Evolutionary conservation across 108 stramenopile species (phyloP).

Genomic region (Discostella stelligeroides): DNA sequence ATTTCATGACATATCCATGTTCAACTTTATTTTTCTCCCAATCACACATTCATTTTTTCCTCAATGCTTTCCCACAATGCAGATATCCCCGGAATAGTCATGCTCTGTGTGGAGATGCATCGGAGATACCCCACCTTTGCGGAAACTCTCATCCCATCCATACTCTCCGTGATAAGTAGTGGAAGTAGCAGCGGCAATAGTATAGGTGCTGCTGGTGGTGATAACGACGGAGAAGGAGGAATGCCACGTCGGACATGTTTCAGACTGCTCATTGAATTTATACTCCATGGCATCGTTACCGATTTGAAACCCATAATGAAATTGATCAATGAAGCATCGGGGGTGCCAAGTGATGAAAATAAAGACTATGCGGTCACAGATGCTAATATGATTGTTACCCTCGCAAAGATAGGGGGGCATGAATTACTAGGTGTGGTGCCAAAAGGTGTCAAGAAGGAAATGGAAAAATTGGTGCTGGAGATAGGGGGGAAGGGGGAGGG

Average conservation of each 20-base stretch:
- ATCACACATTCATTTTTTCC: no score
- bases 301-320: slow-evolving; percentile 74
- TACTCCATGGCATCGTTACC: slow-evolving; percentile 61
- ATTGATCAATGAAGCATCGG: slow-evolving; percentile 67
- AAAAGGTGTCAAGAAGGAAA: slow-evolving; percentile 43
- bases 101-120: slow-evolving; percentile 76
- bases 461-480: slow-evolving; percentile 36
- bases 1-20: background rate
- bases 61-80: background rate
- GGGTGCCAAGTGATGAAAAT: slow-evolving; percentile 47
- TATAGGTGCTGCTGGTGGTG: no score
- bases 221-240: slow-evolving; percentile 45
- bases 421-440: slow-evolving; percentile 71
- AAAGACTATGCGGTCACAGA: slow-evolving; percentile 82
- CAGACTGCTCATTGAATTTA: slow-evolving; percentile 73
- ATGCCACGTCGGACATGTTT: slow-evolving; percentile 68
- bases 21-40: background rate
- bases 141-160: slow-evolving; percentile 43
- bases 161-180: slow-evolving; percentile 57
- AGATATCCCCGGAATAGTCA: slow-evolving; percentile 68
- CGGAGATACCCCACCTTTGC: slow-evolving; percentile 65
- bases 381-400: slow-evolving; percentile 75
- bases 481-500: slow-evolving; percentile 32
- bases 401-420: slow-evolving; percentile 77
- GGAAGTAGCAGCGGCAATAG: slow-evolving; percentile 21